These are phyloP conservation scores for Salix brachista DNA, from an alignment of 345 rosid genomes.

Conservation along the genomic window DNA sequence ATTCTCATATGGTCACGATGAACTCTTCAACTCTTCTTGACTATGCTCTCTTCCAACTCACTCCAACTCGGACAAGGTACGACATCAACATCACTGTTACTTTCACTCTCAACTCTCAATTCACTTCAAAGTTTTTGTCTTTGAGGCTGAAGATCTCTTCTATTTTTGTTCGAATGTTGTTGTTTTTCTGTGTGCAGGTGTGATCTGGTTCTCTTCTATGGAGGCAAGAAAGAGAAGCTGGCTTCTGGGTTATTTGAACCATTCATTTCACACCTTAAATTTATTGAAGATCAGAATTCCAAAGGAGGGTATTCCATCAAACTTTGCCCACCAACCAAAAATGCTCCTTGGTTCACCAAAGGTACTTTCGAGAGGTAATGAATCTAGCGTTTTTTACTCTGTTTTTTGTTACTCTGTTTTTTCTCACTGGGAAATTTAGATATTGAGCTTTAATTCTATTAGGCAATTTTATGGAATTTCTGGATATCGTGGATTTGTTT, in stretches of 20 bases:
- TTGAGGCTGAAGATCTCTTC: background rate
- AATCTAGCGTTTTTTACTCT: background rate
- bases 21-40: constrained; percentile 55
- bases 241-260: constrained; percentile 85
- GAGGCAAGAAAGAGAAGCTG: constrained; percentile 67
- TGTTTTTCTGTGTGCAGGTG: constrained; percentile 40
- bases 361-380: constrained; percentile 72
- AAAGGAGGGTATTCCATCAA: constrained; percentile 84
- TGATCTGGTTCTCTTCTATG: constrained; percentile 64
- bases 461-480: background rate
- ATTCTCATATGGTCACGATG: constrained; percentile 28
- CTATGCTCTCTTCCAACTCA: constrained; percentile 77
- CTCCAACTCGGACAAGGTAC: constrained; percentile 90
- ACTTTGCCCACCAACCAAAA: constrained; percentile 51
- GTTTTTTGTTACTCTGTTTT: background rate
- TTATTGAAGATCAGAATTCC: constrained; percentile 72
- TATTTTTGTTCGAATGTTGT: background rate
- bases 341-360: constrained; percentile 77
- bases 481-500: background rate
- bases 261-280: constrained; percentile 66
- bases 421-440: background rate
- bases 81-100: background rate
- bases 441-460: background rate
- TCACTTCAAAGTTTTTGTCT: background rate
- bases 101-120: background rate